Base-by-base conservation (phyloP, 768 basidiomycete species). In the Boletus rex-veris region DNA sequence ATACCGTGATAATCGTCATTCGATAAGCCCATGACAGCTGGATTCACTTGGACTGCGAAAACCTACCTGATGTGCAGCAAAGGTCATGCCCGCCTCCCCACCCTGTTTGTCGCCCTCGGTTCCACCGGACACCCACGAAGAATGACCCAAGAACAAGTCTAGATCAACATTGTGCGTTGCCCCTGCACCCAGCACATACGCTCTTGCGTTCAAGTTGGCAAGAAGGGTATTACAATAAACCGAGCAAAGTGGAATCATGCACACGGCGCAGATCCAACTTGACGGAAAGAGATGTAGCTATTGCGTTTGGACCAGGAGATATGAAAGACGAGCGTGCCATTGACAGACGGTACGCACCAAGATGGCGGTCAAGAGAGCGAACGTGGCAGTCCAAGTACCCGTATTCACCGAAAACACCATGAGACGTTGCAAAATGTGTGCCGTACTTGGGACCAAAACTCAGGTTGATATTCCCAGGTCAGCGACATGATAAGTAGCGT, bases 211-310 rank as follows among this genome's bases (percentile, higher is more conserved):
- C 39, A 60, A 30, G 42, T 60, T 52, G 39, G 49, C 55, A 6
- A 61, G 52, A 4, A 57, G 18, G 4, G 60, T 61, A 16, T 61
- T 18, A 1, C 36, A 46, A 49, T 61, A 61, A 11, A 61, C 6
- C 8, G 52, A n/a, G 44, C 44, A 50, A 4, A 54, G 36, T 3
- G 61, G 57, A 15, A 63, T 14, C 1, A 28, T 30, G 18, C 63
- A 55, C 5, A 48, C n/a, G 0, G 21, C 5, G 9, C 42, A 35
- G n/a, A 50, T 11, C 18, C 36, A 10, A 14, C 7, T 33, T 3
- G 15, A 16, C 3, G 41, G 50, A 7, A 3, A 40, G 19, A 45
- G 9, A 0, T 41, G 39, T 15, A 41, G 9, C 48, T 49, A 5
- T 7, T 6, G 2, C 4, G 18, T 35, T 24, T 16, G 15, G 37